Conservation (phyloP, 78 protist genomes). For the Speleostelium caveatum region DNA sequence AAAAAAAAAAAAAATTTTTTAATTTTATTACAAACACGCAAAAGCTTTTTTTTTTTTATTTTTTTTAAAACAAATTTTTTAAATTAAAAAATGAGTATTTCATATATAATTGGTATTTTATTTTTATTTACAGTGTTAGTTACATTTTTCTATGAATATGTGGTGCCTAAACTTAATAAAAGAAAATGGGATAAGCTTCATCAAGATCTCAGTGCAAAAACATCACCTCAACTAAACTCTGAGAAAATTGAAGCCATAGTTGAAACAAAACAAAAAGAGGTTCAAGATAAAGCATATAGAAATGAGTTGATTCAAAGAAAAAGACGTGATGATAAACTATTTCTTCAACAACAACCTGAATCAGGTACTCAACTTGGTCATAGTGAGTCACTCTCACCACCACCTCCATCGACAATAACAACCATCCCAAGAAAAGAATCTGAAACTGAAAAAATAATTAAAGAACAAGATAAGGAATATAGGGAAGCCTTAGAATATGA, state of each 20-base stretch:
- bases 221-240: neutral
- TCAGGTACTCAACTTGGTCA: neutral
- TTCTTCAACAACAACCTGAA: neutral
- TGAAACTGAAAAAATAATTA: constrained; percentile 12
- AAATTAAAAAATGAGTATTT: neutral
- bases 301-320: neutral
- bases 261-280: neutral
- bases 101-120: neutral
- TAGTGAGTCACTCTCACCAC: neutral
- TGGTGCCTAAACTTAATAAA: neutral
- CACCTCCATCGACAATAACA: neutral
- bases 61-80: too few species aligned
- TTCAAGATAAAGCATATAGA: neutral
- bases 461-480: constrained; percentile 19
- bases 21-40: too few species aligned
- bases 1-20: neutral
- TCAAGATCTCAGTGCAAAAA: too few species aligned
- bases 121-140: neutral
- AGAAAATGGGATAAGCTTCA: constrained; percentile 10
- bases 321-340: neutral
- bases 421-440: neutral
- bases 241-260: neutral
- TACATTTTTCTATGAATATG: constrained; percentile 2
- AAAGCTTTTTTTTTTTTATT: too few species aligned
- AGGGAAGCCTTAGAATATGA: constrained; percentile 5